These are phyloP conservation scores for Monosporascus sp. DNA, from an alignment of 2,329 filamentous ascomycete species.

Conservation along the genomic window DNA sequence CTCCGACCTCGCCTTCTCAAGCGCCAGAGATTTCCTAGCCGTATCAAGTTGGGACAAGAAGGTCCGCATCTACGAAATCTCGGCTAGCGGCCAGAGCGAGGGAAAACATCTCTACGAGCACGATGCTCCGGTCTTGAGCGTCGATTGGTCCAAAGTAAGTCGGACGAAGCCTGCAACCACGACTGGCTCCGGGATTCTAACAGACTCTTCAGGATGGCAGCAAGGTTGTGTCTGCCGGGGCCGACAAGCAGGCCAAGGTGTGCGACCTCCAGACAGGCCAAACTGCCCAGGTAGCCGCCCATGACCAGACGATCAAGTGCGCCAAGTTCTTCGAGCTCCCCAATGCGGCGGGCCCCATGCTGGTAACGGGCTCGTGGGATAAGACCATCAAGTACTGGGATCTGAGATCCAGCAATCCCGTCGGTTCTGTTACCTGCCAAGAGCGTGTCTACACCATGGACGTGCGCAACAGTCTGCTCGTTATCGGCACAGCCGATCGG, in stretches of 20 bases:
- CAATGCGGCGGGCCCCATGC: constrained; percentile 62
- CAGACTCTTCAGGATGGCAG: constrained; percentile 67
- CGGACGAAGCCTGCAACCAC: not conserved
- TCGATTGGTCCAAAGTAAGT: constrained; percentile 82
- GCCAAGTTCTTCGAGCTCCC: constrained; percentile 72
- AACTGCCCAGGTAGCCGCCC: constrained; percentile 70
- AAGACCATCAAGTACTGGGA: constrained; percentile 92
- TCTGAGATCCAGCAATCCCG: constrained; percentile 59
- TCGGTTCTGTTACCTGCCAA: constrained; percentile 61
- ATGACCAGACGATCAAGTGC: constrained; percentile 76
- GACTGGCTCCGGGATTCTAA: constrained; percentile 1
- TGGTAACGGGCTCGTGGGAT: constrained; percentile 90
- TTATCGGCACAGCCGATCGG: constrained; percentile 87
- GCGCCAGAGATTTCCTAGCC: constrained; percentile 69
- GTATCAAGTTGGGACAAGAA: constrained; percentile 97
- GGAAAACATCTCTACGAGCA: constrained; percentile 85
- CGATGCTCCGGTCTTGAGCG: constrained; percentile 76
- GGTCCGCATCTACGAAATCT: constrained; percentile 93
- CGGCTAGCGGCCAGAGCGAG: constrained; percentile 68
- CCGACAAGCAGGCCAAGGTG: constrained; percentile 85
- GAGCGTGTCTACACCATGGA: constrained; percentile 90
- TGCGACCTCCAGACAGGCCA: constrained; percentile 71
- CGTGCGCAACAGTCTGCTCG: constrained; percentile 79
- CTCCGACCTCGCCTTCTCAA: constrained; percentile 73
- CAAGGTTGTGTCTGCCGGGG: constrained; percentile 80